These are phyloP conservation scores for Heracleum sosnowskyi DNA, from an alignment of 129 eudicot genomes.

Conservation along the genomic window DNA sequence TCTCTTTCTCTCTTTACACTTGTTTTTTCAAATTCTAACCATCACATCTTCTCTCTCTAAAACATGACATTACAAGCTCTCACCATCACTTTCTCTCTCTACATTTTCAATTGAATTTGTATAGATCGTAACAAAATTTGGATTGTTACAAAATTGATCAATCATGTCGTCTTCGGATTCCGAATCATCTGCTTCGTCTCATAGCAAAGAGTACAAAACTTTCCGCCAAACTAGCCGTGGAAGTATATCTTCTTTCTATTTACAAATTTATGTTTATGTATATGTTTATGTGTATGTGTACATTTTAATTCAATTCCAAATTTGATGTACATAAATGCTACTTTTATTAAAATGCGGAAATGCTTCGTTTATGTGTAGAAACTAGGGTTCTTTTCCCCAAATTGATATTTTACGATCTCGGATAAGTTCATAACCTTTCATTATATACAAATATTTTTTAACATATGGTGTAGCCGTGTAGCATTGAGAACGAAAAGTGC, in stretches of 20 bases:
- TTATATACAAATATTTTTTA: no score
- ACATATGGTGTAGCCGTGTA: no score
- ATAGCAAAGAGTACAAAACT: constrained; percentile 61
- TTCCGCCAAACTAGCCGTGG: constrained; percentile 87
- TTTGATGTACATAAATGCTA: background rate
- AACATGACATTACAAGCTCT: background rate
- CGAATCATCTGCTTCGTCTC: constrained; percentile 41
- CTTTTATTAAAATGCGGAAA: no score
- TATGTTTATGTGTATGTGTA: background rate
- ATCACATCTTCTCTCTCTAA: background rate
- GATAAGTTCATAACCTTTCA: no score
- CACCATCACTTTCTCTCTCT: constrained; percentile 3
- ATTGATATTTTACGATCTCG: no score
- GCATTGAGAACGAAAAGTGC: no score
- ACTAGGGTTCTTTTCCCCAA: background rate
- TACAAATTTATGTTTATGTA: background rate
- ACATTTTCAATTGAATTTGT: background rate
- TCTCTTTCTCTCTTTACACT: background rate
- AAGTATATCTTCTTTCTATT: constrained; percentile 31
- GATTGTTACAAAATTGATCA: background rate
- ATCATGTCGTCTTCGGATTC: constrained; percentile 69
- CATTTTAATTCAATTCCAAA: background rate
- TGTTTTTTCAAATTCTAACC: background rate
- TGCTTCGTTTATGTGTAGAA: background rate
- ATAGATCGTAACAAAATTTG: background rate